These are phyloP conservation scores for Pseudopithomyces chartarum DNA, from an alignment of 2,329 filamentous ascomycete genomes.

Conservation along the genomic window DNA sequence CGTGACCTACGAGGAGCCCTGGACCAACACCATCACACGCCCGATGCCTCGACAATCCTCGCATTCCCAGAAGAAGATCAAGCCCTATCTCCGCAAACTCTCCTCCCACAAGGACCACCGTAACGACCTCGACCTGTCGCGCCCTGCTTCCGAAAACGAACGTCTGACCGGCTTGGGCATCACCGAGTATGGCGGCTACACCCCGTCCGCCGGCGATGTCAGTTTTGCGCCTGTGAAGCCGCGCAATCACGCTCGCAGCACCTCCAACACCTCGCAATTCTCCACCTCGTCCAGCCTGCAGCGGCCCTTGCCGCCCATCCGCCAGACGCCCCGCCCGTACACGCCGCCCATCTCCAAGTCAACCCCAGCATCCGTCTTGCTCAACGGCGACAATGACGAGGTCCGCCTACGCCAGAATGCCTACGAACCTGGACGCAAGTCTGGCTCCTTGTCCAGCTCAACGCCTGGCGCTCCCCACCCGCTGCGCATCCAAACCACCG, in stretches of 20 bases:
- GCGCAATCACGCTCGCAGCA: slow-evolving; percentile 56
- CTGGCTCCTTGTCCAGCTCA: slow-evolving; percentile 50
- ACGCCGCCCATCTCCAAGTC: slow-evolving; percentile 58
- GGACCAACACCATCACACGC: slow-evolving; percentile 27
- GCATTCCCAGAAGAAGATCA: slow-evolving; percentile 55
- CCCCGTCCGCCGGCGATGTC: slow-evolving; percentile 50
- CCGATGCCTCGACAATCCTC: slow-evolving; percentile 29
- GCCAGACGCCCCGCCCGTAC: slow-evolving; percentile 59
- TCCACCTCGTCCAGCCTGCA: slow-evolving; percentile 56
- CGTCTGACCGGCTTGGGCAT: slow-evolving; percentile 59
- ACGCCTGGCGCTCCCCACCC: slow-evolving; percentile 41
- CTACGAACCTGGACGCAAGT: slow-evolving; percentile 47
- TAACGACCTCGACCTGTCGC: slow-evolving; percentile 59
- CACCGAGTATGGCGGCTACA: slow-evolving; percentile 48
- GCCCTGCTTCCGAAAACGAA: slow-evolving; percentile 61
- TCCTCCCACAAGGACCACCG: slow-evolving; percentile 54
- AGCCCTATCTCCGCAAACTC: slow-evolving; percentile 61
- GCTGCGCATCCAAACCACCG: slow-evolving; percentile 44
- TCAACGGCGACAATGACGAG: slow-evolving; percentile 47
- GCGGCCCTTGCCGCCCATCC: slow-evolving; percentile 60
- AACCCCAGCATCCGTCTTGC: slow-evolving; percentile 53
- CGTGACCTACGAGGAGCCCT: slow-evolving; percentile 41
- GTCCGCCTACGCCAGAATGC: slow-evolving; percentile 46
- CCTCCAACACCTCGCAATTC: slow-evolving; percentile 60
- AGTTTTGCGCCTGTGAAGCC: slow-evolving; percentile 48